Base-by-base conservation (phyloP, 768 basidiomycete species). In the Termitomyces titanicus region DNA sequence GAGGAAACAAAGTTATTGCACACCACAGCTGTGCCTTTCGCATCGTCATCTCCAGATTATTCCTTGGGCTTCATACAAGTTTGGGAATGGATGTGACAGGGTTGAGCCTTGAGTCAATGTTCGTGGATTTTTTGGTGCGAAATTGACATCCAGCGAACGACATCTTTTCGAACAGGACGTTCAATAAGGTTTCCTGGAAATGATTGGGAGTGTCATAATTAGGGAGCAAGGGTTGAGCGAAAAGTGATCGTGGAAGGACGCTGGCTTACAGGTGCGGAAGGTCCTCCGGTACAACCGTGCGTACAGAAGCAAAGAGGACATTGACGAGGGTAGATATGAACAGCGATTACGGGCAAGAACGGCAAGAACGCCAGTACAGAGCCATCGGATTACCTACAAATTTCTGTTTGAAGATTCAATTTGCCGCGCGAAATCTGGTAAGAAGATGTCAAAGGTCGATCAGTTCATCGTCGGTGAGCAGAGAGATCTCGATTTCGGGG, bases 71-170 rank as follows among this genome's bases (percentile, higher is more conserved):
- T 25, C 20, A 24, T 54, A 37, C 48, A 22, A 46, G 33, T 57
- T 46, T 47, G 50, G 53, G 29, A 47, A 56, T 46, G 6, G 35
- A 11, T 54, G 55, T 63, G 60, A 61, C 63, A 64, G 58, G 63
- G 60, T 53, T 63, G 51, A 39, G 54, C 33, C 53, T 62, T 60
- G 55, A 53, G 54, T 55, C 58, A 60, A 61, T 59, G 47, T 59
- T 61, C 65, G 64, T 64, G 53, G 59, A 61, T 60, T 61, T 61
- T 58, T 64, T 66, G 58, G 60, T 57, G 53, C 59, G 61, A 66
- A 62, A 54, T 62, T 70, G 68, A 65, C 68, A 64, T 68, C 55
- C 61, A 61, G 63, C 63, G 51, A 67, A 68, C 62, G 67, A 67
- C 66, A 64, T 67, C 58, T 64, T 65, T 24, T 49, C 48, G 40